Evolutionary conservation across 306 rosid genomes (phyloP).

Genomic region (Glycine latifolia): DNA sequence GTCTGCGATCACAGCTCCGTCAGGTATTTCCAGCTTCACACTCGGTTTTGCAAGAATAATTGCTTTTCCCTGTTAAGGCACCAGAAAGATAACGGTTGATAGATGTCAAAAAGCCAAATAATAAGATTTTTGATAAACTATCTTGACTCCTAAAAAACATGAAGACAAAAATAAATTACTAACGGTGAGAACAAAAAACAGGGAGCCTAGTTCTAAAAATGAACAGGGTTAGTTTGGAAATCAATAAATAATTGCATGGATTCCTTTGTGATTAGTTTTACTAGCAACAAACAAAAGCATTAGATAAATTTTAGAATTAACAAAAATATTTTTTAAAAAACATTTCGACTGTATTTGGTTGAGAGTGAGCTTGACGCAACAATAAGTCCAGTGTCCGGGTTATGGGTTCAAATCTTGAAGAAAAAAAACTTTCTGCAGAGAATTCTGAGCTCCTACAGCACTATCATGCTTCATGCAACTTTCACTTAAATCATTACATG

Average conservation of each 20-base stretch:
- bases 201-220: neutral
- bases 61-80: slow-evolving; percentile 72
- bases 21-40: slow-evolving; percentile 74
- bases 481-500: too few relatives aligned
- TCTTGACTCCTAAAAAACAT: neutral
- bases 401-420: neutral
- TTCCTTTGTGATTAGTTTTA: neutral
- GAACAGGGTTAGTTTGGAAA: slow-evolving; percentile 16
- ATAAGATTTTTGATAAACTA: neutral
- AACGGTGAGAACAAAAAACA: slow-evolving; percentile 8
- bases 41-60: slow-evolving; percentile 63
- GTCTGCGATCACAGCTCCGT: slow-evolving; percentile 63
- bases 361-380: slow-evolving; percentile 3
- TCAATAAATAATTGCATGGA: neutral
- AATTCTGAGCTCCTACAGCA: too few relatives aligned
- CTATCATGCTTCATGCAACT: too few relatives aligned
- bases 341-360: neutral
- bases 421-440: too few relatives aligned
- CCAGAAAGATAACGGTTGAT: slow-evolving; percentile 18
- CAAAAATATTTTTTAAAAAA: neutral
- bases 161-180: neutral
- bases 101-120: slow-evolving; percentile 5
- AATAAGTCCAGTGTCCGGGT: neutral
- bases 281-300: neutral
- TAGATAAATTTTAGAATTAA: neutral